Base-by-base conservation (phyloP, 139 green algal genomes). In the Zygnema cylindricum region DNA sequence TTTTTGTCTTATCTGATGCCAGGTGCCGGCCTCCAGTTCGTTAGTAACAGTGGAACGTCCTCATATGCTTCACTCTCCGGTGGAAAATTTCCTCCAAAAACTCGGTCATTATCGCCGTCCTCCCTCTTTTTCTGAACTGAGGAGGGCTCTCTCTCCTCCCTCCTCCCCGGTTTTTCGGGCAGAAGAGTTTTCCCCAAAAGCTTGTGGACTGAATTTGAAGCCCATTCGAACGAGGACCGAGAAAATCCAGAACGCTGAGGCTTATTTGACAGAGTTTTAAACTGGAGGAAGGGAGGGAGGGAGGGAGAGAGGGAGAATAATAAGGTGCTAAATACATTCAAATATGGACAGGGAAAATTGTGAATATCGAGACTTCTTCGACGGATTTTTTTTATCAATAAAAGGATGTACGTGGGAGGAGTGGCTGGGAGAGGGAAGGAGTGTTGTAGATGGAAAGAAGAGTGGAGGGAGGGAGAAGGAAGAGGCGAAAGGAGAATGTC, bases 31-130 rank as follows among this genome's bases (percentile, higher is more conserved):
- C 21, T 79, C 35, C 1, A 69, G 81, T 54, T 79, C 81, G 1
- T 54, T 87, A 30, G 42, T 87, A 39, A 87, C 81, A 33, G 49
- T 49, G 55, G 81, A 87, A 54, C 81, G 81, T 32, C 81, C 81
- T 30, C 81, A 87, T 54, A 87, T 43, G 81, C 36, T 87, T 38
- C 25, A 78, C 0, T 42, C 42, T 30, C 81, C 81, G 30, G 25
- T 87, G 25, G 30, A 40, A n/a, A n/a, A 54, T 2, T 87, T 77
- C 81, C 55, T 87, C 36, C 16, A 11, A 7, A 43, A 43, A 11
- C 16, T 79, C 7, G 71, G 71, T 25, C 21, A 54, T 16, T 54
- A 23, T 43, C 71, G 71, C 11, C 3, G 36, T 7, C 71, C 71
- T 11, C 71, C 7, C 71, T 41, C 36, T 11, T 69, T 39, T 41